Conservation (phyloP, 169 alveolate genomes). For the Cryptosporidium ubiquitum region DNA sequence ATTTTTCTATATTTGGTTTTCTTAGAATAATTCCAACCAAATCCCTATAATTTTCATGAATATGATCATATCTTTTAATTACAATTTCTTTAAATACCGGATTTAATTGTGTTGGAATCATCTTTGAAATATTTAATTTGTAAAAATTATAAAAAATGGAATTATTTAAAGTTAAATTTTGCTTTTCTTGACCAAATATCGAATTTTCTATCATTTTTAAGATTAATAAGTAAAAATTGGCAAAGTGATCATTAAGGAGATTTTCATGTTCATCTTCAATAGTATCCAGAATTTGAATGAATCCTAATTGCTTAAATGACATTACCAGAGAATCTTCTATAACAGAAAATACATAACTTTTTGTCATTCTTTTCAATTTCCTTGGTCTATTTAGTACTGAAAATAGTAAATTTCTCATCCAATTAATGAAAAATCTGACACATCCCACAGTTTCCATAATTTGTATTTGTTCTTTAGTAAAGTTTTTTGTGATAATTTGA, state of each 20-base stretch:
- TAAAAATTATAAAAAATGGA: too few species aligned
- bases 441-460: not conserved
- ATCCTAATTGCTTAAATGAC: not conserved
- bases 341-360: not conserved
- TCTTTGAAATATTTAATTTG: not conserved
- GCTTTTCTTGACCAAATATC: not conserved
- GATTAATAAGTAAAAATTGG: not conserved
- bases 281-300: not conserved
- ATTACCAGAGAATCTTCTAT: not conserved
- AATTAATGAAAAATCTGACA: not conserved
- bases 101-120: not conserved
- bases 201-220: not conserved
- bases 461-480: not conserved
- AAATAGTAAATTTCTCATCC: slow-evolving; percentile 6
- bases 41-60: not conserved
- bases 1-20: not conserved
- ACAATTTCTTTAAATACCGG: not conserved
- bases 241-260: not conserved
- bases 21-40: not conserved
- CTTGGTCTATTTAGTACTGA: not conserved
- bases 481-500: not conserved
- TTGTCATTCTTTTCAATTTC: not conserved
- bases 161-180: too few species aligned
- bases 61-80: not conserved
- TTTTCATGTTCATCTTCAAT: too few species aligned